phyloP scores from a whole-genome alignment of 805 yeast genomes.

The Yarrowia sp. region DNA sequence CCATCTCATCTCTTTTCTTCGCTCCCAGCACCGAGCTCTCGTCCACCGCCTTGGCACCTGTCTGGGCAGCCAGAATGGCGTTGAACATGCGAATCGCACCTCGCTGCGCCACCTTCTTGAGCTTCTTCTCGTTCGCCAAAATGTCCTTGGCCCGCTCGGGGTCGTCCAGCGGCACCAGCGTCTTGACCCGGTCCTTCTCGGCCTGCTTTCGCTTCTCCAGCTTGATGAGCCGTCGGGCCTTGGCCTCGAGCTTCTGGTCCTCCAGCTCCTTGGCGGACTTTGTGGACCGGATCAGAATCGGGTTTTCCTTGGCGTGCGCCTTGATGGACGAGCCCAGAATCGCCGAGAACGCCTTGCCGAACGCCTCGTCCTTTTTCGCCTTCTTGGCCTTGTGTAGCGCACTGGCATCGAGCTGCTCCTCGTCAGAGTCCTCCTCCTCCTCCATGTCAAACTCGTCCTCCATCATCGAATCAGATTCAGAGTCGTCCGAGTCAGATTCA shows the following conservation, averaged over 20 bases:
- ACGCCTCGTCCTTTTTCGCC: conserved; percentile 71
- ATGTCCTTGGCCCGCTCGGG: conserved; percentile 61
- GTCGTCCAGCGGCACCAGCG: conserved; percentile 70
- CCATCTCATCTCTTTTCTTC: conserved; percentile 53
- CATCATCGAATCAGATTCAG: conserved; percentile 17
- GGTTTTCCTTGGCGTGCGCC: conserved; percentile 87
- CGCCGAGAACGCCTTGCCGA: conserved; percentile 83
- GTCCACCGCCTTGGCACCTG: conserved; percentile 54
- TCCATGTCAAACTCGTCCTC: conserved; percentile 36
- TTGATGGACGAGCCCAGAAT: conserved; percentile 84
- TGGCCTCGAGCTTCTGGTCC: conserved; percentile 78
- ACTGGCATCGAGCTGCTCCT: conserved; percentile 36
- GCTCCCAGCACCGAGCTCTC: conserved; percentile 41
- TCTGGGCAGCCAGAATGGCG: conserved; percentile 82
- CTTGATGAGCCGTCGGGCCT: conserved; percentile 74
- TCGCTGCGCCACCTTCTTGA: conserved; percentile 82
- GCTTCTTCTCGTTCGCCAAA: conserved; percentile 69
- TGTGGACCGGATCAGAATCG: conserved; percentile 84
- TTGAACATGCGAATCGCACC: conserved; percentile 88
- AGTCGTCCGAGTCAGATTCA: conserved; percentile 26
- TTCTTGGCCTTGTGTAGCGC: conserved; percentile 54
- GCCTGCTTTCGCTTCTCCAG: conserved; percentile 73
- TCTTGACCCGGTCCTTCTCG: conserved; percentile 70
- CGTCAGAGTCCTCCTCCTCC: conserved; percentile 37
- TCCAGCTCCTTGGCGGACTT: conserved; percentile 77